Percentiles rank a stretch among this genome's conserved stretches.
Evolutionary conservation across 495 filamentous ascomycete genomes (phyloP).

Genomic region (Paragyromitra xinjiangensis): DNA sequence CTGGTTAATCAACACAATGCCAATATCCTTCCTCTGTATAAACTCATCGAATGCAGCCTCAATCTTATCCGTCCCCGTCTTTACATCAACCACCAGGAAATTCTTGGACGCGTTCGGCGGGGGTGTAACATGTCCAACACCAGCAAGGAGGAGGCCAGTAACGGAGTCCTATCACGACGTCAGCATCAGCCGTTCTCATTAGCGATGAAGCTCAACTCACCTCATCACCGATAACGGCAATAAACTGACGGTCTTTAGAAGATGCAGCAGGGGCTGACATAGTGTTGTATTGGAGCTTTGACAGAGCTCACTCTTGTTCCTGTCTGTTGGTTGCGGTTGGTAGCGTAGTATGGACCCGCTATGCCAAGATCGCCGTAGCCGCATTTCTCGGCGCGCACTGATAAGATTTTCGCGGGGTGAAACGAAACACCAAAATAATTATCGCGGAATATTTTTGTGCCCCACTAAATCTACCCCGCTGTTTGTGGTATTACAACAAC

Average conservation of each 20-base stretch:
- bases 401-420: constrained; percentile 39
- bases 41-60: constrained; percentile 91
- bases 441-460: constrained; percentile 16
- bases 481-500: background rate
- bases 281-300: constrained; percentile 39
- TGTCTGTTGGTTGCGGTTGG: constrained; percentile 3
- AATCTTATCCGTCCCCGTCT: constrained; percentile 87
- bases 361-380: constrained; percentile 21
- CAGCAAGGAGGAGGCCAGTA: constrained; percentile 91
- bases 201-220: constrained; percentile 61
- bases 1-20: constrained; percentile 95
- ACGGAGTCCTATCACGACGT: constrained; percentile 75
- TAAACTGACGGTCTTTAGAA: constrained; percentile 87
- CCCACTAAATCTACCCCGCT: constrained; percentile 30
- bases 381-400: constrained; percentile 32
- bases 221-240: constrained; percentile 98
- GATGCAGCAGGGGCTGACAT: constrained; percentile 65
- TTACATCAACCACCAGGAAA: constrained; percentile 93
- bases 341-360: constrained; percentile 5
- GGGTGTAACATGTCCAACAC: constrained; percentile 85
- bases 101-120: constrained; percentile 90
- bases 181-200: constrained; percentile 8
- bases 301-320: constrained; percentile 12
- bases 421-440: constrained; percentile 23
- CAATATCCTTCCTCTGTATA: constrained; percentile 90